Percentiles rank a stretch among this genome's conserved stretches.
These are phyloP conservation scores for Beauveria sp. DNA, from an alignment of 2,329 filamentous ascomycete genomes.

Conservation along the genomic window DNA sequence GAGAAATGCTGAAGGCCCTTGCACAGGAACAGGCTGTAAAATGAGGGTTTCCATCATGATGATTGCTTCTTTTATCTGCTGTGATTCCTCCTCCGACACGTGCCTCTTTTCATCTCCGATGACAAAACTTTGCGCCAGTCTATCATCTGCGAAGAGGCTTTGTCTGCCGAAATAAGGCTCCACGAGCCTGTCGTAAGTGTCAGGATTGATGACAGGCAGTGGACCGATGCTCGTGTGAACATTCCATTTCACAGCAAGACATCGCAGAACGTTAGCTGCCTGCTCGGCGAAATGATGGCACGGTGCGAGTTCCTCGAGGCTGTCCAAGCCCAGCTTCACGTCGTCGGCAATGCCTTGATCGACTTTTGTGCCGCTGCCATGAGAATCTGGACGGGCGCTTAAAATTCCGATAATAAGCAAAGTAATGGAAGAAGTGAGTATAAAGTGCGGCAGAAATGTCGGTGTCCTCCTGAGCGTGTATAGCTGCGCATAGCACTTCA, in stretches of 20 bases:
- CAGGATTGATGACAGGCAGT: background rate
- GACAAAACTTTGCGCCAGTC: background rate
- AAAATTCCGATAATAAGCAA: constrained; percentile 46
- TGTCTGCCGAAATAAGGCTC: background rate
- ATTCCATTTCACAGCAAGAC: constrained; percentile 25
- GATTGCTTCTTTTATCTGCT: background rate
- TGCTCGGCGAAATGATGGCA: constrained; percentile 55
- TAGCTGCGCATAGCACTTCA: constrained; percentile 48
- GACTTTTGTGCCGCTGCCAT: constrained; percentile 25
- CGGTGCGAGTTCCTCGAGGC: constrained; percentile 52
- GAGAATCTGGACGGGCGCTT: constrained; percentile 13
- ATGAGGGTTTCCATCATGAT: background rate
- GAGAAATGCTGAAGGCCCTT: background rate
- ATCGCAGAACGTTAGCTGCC: constrained; percentile 52
- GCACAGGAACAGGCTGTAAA: background rate
- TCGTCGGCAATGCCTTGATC: constrained; percentile 33
- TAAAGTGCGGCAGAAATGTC: constrained; percentile 54
- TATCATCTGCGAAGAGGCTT: background rate
- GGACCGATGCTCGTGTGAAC: background rate
- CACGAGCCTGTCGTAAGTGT: background rate
- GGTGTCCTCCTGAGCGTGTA: constrained; percentile 52
- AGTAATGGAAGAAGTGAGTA: constrained; percentile 51
- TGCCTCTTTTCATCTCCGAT: background rate
- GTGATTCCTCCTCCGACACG: background rate
- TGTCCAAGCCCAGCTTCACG: constrained; percentile 46